A percentile compares a stretch with the other conserved stretches of the same genome.
phyloP scores from a whole-genome alignment of 2,329 filamentous ascomycete species.

The Penicillium glabrum region DNA sequence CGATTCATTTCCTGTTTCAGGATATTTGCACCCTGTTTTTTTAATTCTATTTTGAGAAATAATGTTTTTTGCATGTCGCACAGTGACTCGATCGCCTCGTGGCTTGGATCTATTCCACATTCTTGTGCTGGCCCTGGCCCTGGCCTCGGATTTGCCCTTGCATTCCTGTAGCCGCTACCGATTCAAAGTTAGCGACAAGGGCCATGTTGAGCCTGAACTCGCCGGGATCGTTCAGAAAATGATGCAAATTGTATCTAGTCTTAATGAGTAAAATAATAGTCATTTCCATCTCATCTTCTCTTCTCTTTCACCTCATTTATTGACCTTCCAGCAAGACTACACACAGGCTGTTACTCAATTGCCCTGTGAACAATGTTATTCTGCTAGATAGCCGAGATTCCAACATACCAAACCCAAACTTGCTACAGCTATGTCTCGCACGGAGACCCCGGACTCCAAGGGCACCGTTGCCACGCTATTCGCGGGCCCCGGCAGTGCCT shows the following conservation, averaged over 20 bases:
- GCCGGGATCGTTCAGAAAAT: slow-evolving; percentile 6
- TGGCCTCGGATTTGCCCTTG: slow-evolving; percentile 8
- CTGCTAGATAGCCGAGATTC: background rate
- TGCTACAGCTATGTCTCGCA: slow-evolving; percentile 14
- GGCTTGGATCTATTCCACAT: slow-evolving; percentile 18
- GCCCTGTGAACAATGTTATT: background rate
- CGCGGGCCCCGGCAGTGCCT: slow-evolving; percentile 32
- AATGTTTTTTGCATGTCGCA: background rate
- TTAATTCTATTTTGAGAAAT: background rate
- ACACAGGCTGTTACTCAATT: slow-evolving; percentile 2
- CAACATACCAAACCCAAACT: slow-evolving; percentile 4
- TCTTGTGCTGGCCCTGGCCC: slow-evolving; percentile 16
- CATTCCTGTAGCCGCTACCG: slow-evolving; percentile 16
- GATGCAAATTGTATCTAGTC: background rate
- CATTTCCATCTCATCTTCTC: background rate
- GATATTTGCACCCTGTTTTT: background rate
- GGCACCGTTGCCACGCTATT: slow-evolving; percentile 38
- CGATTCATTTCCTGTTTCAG: background rate
- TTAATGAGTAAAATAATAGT: background rate
- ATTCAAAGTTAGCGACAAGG: slow-evolving; percentile 4
- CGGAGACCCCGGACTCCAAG: slow-evolving; percentile 23
- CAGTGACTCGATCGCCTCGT: slow-evolving; percentile 13
- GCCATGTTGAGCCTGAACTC: background rate
- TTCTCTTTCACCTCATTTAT: background rate
- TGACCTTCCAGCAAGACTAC: background rate